Conservation (phyloP, 345 rosid species). For the Erysimum cheiranthoides region DNA sequence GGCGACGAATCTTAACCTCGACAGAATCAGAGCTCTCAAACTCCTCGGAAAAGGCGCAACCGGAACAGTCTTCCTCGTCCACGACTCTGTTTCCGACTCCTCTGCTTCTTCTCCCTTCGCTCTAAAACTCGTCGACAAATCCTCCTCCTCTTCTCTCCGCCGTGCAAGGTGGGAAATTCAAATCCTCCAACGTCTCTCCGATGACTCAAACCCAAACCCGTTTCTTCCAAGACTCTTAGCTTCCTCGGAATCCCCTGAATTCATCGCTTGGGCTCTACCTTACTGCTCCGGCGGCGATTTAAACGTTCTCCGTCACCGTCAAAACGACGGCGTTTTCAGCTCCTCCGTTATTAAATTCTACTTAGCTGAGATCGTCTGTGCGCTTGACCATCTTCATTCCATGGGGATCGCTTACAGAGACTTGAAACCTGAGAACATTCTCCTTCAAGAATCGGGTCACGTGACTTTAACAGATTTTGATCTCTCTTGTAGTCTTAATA, state of each 20-base stretch:
- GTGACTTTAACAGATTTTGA: slow-evolving; percentile 94
- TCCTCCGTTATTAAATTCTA: slow-evolving; percentile 78
- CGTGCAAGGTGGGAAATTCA: slow-evolving; percentile 86
- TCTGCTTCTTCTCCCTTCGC: slow-evolving; percentile 68
- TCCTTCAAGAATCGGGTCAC: slow-evolving; percentile 87
- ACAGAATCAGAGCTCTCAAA: slow-evolving; percentile 59
- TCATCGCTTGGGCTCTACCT: slow-evolving; percentile 85
- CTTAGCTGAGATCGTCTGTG: slow-evolving; percentile 82
- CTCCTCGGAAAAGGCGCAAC: slow-evolving; percentile 90
- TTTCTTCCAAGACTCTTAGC: slow-evolving; percentile 82
- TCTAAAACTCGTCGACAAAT: slow-evolving; percentile 76
- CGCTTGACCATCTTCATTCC: slow-evolving; percentile 79
- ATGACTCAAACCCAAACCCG: slow-evolving; percentile 52
- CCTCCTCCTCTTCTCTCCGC: slow-evolving; percentile 57
- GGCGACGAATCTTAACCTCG: slow-evolving; percentile 44
- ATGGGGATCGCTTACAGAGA: slow-evolving; percentile 87
- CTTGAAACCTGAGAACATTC: slow-evolving; percentile 89
- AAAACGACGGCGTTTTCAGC: slow-evolving; percentile 85
- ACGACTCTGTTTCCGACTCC: slow-evolving; percentile 58
- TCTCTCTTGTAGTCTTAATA: slow-evolving; percentile 69
- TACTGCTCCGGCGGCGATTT: slow-evolving; percentile 97
- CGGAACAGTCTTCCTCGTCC: slow-evolving; percentile 92
- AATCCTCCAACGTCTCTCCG: slow-evolving; percentile 60
- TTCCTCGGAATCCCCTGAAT: slow-evolving; percentile 60
- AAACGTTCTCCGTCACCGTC: slow-evolving; percentile 80